Conservation (phyloP, 2,329 filamentous ascomycete genomes). For the Ophiocordyceps camponoti-leonardi region DNA sequence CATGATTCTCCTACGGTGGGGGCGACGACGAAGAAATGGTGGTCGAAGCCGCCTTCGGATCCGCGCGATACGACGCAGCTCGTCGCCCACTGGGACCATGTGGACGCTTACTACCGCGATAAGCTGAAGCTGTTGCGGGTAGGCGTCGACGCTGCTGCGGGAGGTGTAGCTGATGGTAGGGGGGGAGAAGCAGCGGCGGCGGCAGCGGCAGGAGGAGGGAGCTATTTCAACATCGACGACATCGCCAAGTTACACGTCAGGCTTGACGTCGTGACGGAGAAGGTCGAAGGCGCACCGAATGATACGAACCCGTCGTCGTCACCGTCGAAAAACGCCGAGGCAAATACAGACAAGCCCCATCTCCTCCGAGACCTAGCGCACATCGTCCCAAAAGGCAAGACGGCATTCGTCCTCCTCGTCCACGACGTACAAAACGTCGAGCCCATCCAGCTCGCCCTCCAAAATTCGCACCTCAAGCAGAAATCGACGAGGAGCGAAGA, state of each 20-base stretch:
- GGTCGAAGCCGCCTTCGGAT: conserved; percentile 13
- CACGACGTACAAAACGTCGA: conserved; percentile 28
- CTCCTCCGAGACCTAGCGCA: conserved; percentile 38
- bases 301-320: conserved; percentile 2
- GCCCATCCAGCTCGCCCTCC: conserved; percentile 37
- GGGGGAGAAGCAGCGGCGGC: no score
- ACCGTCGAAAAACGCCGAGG: no score
- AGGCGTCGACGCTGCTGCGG: no score
- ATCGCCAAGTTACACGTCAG: conserved; percentile 18
- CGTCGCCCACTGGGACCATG: conserved; percentile 21
- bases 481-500: conserved; percentile 40
- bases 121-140: conserved; percentile 21
- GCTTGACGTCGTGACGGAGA: conserved; percentile 20
- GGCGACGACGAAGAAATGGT: not conserved
- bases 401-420: conserved; percentile 23
- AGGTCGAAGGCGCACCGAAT: conserved; percentile 2
- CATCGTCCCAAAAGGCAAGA: conserved; percentile 28
- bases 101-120: conserved; percentile 24
- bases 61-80: conserved; percentile 33
- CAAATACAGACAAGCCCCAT: conserved; percentile 12
- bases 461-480: conserved; percentile 38
- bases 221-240: conserved; percentile 32
- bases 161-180: no score
- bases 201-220: conserved; percentile 4
- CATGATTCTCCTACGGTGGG: not conserved